A percentile compares a stretch with the other conserved stretches of the same genome.
phyloP scores from a whole-genome alignment of 2,329 filamentous ascomycete species.

The Paraphoma sp. region DNA sequence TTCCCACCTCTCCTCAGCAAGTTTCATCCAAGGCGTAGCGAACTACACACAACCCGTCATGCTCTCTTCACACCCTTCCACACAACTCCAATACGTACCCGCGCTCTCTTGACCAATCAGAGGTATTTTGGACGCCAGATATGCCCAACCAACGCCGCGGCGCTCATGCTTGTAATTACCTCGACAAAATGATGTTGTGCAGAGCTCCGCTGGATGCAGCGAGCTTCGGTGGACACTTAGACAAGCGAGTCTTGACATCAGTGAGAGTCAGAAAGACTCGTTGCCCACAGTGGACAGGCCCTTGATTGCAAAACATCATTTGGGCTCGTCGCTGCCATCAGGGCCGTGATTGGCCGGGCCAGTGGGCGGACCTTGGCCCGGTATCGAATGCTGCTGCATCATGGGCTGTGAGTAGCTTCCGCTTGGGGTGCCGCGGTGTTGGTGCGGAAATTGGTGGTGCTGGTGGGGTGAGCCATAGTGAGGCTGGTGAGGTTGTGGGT shows the following conservation, averaged over 20 bases:
- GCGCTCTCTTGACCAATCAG: not conserved
- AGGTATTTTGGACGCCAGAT: conserved; percentile 22
- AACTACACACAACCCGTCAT: not conserved
- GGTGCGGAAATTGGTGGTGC: conserved; percentile 48
- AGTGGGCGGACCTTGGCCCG: conserved; percentile 43
- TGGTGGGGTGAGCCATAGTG: conserved; percentile 51
- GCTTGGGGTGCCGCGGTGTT: conserved; percentile 49
- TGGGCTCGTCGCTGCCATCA: conserved; percentile 44
- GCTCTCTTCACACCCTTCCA: not conserved
- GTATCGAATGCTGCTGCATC: conserved; percentile 50
- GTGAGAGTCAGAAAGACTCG: not conserved
- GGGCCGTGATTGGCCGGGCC: conserved; percentile 43
- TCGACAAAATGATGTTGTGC: conserved; percentile 24
- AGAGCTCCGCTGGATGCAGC: conserved; percentile 42
- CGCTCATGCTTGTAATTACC: conserved; percentile 43
- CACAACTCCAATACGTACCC: not conserved
- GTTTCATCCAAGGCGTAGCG: not conserved
- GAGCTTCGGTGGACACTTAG: conserved; percentile 21
- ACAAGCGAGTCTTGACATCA: not conserved
- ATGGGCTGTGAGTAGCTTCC: conserved; percentile 51
- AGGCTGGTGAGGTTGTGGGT: conserved; percentile 48
- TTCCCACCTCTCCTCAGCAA: not conserved
- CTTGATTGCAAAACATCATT: conserved; percentile 34
- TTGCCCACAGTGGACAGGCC: not conserved
- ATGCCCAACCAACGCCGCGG: conserved; percentile 41